Evolutionary conservation across 176 grass and related monocot genomes (phyloP), one percentile per base, ranked within the genome.

Genomic region (Secale cereale): DNA sequence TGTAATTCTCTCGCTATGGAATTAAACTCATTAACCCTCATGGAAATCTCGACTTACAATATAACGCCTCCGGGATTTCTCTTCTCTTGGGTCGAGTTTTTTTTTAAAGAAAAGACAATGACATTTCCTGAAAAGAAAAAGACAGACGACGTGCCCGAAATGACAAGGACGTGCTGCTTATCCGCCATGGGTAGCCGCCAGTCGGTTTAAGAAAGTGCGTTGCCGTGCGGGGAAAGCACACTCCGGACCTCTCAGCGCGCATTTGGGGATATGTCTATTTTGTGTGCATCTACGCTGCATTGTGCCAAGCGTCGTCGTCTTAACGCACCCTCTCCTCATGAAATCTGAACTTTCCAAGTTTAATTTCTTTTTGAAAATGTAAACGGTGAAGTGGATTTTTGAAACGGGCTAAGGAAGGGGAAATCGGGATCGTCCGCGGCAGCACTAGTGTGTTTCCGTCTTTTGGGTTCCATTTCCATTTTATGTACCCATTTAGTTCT

Each of bases 121-220:
- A 41, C 10, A 10, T 41, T 9, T 41, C 39, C 39, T 2, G 37
- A 7, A 66, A 16, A 52, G 22, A 77, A 5, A 56, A 22, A 10
- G 8, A 45, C 37, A 3, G 48, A 23, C 72, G 36, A 13, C 39
- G 20, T 74, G 6, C 10, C 31, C 5, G 32, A 59, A 33, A 59
- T 50, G 85, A 87, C 23, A 50, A 40, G 1, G 89, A 87, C 70
- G 10, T 56, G 69, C 23, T 70, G 65, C 77, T 85, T 85, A 84
- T 87, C 81, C 5, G 31, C 69, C 15, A 80, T 35, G 70, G 33
- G 33, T n/a, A 43, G 46, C 87, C 81, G 60, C 61, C n/a, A 50
- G 74, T 83, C 33, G 36, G 68, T 15, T 73, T 73, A 73, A 73
- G 32, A 37, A 37, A 23, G n/a, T 59, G 52, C 36, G 4, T 74